These are phyloP conservation scores for Arabidopsis suecica DNA, from an alignment of 345 rosid species.

Conservation along the genomic window DNA sequence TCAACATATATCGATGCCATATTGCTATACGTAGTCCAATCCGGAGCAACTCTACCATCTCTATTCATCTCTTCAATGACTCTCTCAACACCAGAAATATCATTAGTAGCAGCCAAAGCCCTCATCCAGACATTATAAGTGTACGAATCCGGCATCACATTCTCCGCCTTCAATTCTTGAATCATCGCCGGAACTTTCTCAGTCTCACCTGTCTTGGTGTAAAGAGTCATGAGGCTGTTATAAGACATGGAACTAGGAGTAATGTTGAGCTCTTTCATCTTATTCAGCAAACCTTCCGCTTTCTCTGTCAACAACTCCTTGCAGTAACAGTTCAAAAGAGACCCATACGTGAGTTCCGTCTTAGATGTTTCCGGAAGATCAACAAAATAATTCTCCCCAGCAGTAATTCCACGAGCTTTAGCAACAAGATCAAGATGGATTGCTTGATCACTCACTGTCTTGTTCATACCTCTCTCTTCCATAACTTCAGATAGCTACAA, in stretches of 20 bases:
- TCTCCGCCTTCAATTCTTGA: slow-evolving; percentile 83
- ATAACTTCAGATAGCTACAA: slow-evolving; percentile 80
- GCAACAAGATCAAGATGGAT: slow-evolving; percentile 95
- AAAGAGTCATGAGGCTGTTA: slow-evolving; percentile 92
- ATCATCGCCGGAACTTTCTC: slow-evolving; percentile 68
- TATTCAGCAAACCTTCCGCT: slow-evolving; percentile 75
- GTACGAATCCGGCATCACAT: slow-evolving; percentile 64
- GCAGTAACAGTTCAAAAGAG: slow-evolving; percentile 93
- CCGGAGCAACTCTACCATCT: slow-evolving; percentile 78
- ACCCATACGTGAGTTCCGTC: slow-evolving; percentile 72
- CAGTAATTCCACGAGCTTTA: slow-evolving; percentile 74
- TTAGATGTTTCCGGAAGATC: slow-evolving; percentile 84
- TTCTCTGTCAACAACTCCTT: slow-evolving; percentile 77
- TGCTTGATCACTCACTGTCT: slow-evolving; percentile 94
- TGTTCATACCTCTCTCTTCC: slow-evolving; percentile 83
- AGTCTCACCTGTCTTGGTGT: slow-evolving; percentile 63
- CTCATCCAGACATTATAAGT: slow-evolving; percentile 97
- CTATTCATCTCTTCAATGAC: slow-evolving; percentile 86
- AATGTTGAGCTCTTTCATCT: slow-evolving; percentile 93
- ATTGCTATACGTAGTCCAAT: slow-evolving; percentile 96
- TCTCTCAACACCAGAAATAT: slow-evolving; percentile 81
- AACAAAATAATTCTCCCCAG: slow-evolving; percentile 80
- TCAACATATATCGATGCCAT: slow-evolving; percentile 84
- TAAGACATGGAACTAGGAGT: slow-evolving; percentile 75
- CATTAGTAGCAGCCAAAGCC: slow-evolving; percentile 73